Evolutionary conservation across 164 flowering plant genomes (phyloP).

Genomic region (Magnolia changhungtana): DNA sequence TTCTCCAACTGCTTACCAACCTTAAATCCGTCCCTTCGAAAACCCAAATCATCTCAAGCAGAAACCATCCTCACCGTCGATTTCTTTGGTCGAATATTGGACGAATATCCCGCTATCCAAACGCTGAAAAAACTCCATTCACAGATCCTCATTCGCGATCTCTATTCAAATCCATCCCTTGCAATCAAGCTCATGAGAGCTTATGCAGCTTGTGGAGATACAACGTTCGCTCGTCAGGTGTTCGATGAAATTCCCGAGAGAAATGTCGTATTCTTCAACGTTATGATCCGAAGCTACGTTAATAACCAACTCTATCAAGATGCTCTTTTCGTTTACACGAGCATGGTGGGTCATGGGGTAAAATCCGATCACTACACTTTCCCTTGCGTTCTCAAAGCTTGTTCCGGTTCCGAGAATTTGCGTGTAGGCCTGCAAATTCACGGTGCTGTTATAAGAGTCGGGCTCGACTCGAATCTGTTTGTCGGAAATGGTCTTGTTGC

Average conservation of each 20-base stretch:
- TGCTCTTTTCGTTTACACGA: constrained; percentile 4
- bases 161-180: constrained; percentile 4
- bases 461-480: constrained; percentile 8
- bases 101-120: constrained; percentile 1
- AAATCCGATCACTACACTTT: constrained; percentile 16
- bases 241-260: constrained; percentile 11
- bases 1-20: not conserved
- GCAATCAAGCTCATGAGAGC: constrained; percentile 17
- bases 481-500: constrained; percentile 11
- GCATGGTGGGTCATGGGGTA: constrained; percentile 5
- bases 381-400: constrained; percentile 18
- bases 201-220: constrained; percentile 6
- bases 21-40: not conserved
- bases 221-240: constrained; percentile 4
- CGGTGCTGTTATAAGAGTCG: constrained; percentile 2
- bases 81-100: constrained; percentile 6
- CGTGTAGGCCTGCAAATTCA: constrained; percentile 13
- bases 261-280: constrained; percentile 14
- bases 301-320: constrained; percentile 13
- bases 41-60: too few relatives aligned
- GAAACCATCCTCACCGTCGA: not conserved
- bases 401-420: constrained; percentile 13
- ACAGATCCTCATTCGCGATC: constrained; percentile 5
- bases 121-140: constrained; percentile 8
- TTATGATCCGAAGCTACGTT: constrained; percentile 19